phyloP scores from a whole-genome alignment of 2,329 filamentous ascomycete species.

The Xylaria sp. region DNA sequence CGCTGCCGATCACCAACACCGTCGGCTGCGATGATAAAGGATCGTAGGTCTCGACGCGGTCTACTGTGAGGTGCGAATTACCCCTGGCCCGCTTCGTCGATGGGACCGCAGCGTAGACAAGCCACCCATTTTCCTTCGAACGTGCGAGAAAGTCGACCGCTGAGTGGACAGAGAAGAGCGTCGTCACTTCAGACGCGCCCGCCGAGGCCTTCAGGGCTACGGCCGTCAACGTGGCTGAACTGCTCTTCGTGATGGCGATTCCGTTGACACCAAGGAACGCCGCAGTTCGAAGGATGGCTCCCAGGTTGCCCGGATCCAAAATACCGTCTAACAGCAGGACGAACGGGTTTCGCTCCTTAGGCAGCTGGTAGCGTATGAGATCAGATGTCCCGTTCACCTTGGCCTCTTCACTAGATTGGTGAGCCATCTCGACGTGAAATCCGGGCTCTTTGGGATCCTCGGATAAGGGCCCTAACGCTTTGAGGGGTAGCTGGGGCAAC shows the following conservation, averaged over 20 bases:
- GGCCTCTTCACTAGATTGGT: constrained; percentile 76
- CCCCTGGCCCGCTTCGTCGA: constrained; percentile 45
- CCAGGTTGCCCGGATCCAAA: constrained; percentile 87
- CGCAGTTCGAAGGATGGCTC: constrained; percentile 85
- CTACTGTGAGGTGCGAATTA: constrained; percentile 54
- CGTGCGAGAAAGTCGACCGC: constrained; percentile 71
- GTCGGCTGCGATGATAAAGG: constrained; percentile 68
- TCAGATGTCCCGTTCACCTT: constrained; percentile 70
- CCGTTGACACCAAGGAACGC: constrained; percentile 91
- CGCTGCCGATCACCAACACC: constrained; percentile 82
- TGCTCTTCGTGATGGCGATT: constrained; percentile 75
- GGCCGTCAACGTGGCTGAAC: constrained; percentile 75
- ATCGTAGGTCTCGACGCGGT: constrained; percentile 54
- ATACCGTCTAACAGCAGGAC: constrained; percentile 78
- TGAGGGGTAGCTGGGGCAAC: constrained; percentile 73
- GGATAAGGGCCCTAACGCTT: constrained; percentile 57
- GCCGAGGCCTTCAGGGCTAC: constrained; percentile 86
- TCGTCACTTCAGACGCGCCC: constrained; percentile 82
- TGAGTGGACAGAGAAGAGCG: constrained; percentile 71
- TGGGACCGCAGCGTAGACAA: constrained; percentile 76
- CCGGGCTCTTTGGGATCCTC: constrained; percentile 51
- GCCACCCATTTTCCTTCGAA: constrained; percentile 77
- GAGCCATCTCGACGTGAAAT: constrained; percentile 65
- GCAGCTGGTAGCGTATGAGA: constrained; percentile 51
- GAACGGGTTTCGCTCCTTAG: constrained; percentile 64